These are phyloP conservation scores for Blakeslea trispora DNA, from an alignment of 371 early-diverging fungal genomes.

Conservation along the genomic window DNA sequence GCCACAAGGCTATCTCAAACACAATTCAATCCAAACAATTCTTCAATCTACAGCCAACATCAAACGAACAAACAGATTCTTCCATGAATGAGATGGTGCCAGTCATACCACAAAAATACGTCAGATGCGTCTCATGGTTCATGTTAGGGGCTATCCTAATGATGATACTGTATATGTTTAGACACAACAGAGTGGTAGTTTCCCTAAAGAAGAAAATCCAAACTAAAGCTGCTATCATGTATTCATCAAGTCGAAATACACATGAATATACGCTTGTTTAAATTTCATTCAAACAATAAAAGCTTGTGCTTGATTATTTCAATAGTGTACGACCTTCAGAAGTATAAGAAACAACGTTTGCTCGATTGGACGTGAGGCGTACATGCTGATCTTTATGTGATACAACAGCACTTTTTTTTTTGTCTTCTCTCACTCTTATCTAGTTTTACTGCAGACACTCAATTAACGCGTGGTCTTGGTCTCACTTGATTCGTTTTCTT, in stretches of 20 bases:
- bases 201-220: conserved; percentile 20
- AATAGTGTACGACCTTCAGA: too few relatives aligned
- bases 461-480: too few relatives aligned
- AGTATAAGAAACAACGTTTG: too few relatives aligned
- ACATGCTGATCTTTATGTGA: conserved; percentile 12
- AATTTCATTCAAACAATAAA: too few relatives aligned
- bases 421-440: too few relatives aligned
- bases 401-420: too few relatives aligned
- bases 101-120: conserved; percentile 11
- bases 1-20: conserved; percentile 33
- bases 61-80: not conserved
- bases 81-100: not conserved
- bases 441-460: too few relatives aligned
- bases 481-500: too few relatives aligned
- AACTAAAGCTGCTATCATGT: conserved; percentile 14
- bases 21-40: conserved; percentile 16
- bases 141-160: conserved; percentile 9
- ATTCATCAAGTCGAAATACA: conserved; percentile 10
- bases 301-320: too few relatives aligned
- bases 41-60: conserved; percentile 12
- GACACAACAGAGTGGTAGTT: conserved; percentile 20
- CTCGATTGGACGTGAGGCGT: too few relatives aligned
- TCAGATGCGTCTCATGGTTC: conserved; percentile 19
- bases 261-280: conserved; percentile 27
- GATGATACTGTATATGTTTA: conserved; percentile 17